phyloP scores from a whole-genome alignment of 768 basidiomycete species.

The Multifurca ochricompacta region DNA sequence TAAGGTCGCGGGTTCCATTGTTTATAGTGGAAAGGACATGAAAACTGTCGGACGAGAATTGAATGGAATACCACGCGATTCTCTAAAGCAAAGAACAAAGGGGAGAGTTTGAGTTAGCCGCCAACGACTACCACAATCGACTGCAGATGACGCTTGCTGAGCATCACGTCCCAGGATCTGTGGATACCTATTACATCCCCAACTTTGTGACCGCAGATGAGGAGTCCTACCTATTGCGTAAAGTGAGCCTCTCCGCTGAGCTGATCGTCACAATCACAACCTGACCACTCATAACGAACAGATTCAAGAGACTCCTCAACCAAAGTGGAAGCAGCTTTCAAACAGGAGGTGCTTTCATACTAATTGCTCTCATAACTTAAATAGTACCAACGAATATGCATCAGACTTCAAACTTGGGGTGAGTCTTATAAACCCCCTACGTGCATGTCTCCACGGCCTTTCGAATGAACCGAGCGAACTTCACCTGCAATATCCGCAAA shows the following conservation, averaged over 20 bases:
- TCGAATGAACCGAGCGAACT: no score
- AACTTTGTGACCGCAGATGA: conserved; percentile 68
- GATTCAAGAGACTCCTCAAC: conserved; percentile 74
- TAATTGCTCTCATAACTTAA: no score
- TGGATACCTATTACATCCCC: conserved; percentile 60
- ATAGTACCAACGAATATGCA: neutral
- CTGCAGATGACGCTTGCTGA: neutral
- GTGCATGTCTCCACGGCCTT: no score
- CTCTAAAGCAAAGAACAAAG: no score
- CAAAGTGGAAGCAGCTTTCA: conserved; percentile 70
- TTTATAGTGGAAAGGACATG: neutral
- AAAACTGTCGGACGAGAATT: neutral
- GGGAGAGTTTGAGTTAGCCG: no score
- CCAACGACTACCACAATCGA: neutral
- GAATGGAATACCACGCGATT: no score
- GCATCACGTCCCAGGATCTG: conserved; percentile 25
- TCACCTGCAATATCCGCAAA: no score
- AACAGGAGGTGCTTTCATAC: conserved; percentile 58
- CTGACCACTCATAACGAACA: no score
- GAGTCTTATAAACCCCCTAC: no score
- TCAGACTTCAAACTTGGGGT: conserved; percentile 72
- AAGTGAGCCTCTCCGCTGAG: no score
- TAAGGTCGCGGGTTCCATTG: neutral
- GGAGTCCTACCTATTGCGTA: conserved; percentile 68
- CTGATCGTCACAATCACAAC: no score